Base-by-base conservation (phyloP, 2,329 filamentous ascomycete genomes). In the Hypoxylon sp. region DNA sequence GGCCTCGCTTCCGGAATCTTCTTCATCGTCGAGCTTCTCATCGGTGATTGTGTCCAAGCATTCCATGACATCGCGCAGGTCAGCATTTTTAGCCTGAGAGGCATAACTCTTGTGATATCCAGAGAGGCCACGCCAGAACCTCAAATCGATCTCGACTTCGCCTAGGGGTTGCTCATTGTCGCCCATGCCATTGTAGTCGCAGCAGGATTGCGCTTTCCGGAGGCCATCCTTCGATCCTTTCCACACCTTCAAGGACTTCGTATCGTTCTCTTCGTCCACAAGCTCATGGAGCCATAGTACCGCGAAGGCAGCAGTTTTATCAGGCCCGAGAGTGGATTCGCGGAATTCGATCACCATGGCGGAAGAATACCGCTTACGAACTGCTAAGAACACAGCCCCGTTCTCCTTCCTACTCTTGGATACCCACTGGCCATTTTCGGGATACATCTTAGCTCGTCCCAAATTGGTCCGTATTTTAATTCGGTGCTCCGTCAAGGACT, bases 241-340 rank as follows among this genome's bases (percentile, higher is more conserved):
- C 88, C 90, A 94, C 2, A 94, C 85, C 4, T 87, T 80, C 2
- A 94, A 75, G 3, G 83, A 84, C 7, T 91, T 73, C 0, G 85
- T 87, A 48, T 84, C 81, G 58, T 90, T 85, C 73, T 92, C 87
- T 66, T 92, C 91, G 64, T 94, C 91, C 0, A 85, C 81, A 0
- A 94, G 82, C n/a, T 92, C 88, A 69, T 89, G 88, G 17, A 93
- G 82, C 91, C 91, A 93, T 1, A 92, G 80, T 2, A 92, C 84
- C 6, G 85, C 85, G 72, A 92, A 91, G 0, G 89, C 90, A 1
- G 84, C 81, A 0, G 87, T 88, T 62, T 84, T 86, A 56, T 91
- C 87, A 0, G 81, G 76, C 37, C 87, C 74, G 55, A 86, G 60
- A 6, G 82, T 82, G 61, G 88, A 87, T 64, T 87, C 84, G 46